Evolutionary conservation across 306 rosid genomes (phyloP), one percentile per base, ranked within the genome.

Genomic region (Cotoneaster glaucophyllus): DNA sequence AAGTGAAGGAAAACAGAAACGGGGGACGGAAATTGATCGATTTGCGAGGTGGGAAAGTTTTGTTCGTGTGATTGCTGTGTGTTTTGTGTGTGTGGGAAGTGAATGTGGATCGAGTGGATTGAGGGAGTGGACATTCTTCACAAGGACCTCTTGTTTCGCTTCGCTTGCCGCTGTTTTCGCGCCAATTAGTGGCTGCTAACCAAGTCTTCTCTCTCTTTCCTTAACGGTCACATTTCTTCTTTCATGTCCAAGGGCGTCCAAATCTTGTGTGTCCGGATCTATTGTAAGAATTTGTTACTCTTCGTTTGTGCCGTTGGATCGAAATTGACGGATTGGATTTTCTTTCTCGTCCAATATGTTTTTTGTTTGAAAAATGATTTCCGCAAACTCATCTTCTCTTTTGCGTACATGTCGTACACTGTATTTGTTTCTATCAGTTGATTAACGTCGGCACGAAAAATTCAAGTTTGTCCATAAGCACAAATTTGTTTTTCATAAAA

Each of bases 161-260:
- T 17, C 75, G 69, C 50, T 66, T 64, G 61, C 96, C 96, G 81
- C 81, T 81, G 61, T 85, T 85, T 91, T 84, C 97, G 93, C 97
- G 90, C 97, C 92, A 86, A 80, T 86, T 84, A 67, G 88, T 91
- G 98, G 97, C 75, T 75, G 45, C 88, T 52, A 81, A 75, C 88
- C 77, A 22, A 78, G 74, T 69, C 87, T 74, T 81, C 83, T 80
- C 32, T 78, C 28, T 77, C 75, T 73, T 52, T 82, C 81, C 78
- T 63, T 64, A 74, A 74, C 63, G 26, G 41, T 57, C 32, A 18
- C 25, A 21, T 65, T 13, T 32, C 45, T 58, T 37, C 24, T 15
- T 7, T 8, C 15, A 37, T 21, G 76, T 28, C 26, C 76, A 15
- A 17, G 53, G 31, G n/a, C 7, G n/a, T 62, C 17, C 8, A 5